These are phyloP conservation scores for Entomortierella chlamydospora DNA, from an alignment of 192 early-diverging fungal genomes.

Conservation along the genomic window DNA sequence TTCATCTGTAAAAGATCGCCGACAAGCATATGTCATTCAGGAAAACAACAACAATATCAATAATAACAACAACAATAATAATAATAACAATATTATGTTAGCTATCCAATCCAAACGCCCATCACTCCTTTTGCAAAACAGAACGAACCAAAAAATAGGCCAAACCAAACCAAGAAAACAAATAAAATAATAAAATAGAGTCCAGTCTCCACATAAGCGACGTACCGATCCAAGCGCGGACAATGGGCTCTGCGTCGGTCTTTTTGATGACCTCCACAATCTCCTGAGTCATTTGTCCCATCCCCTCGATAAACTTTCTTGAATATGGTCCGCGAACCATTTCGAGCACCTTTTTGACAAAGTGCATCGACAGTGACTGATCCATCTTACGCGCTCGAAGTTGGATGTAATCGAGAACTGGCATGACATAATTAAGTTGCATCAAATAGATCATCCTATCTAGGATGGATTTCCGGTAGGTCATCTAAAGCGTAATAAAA, in stretches of 20 bases:
- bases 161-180: not conserved
- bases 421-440: slow-evolving; percentile 71
- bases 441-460: slow-evolving; percentile 76
- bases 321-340: slow-evolving; percentile 60
- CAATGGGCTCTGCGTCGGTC: slow-evolving; percentile 37
- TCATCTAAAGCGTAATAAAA: slow-evolving; percentile 58
- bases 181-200: slow-evolving; percentile 3
- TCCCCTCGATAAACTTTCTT: slow-evolving; percentile 54
- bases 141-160: too few relatives aligned
- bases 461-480: slow-evolving; percentile 72
- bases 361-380: slow-evolving; percentile 76
- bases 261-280: slow-evolving; percentile 57
- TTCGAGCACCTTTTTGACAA: slow-evolving; percentile 67
- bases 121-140: too few relatives aligned
- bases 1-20: slow-evolving; percentile 20
- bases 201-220: slow-evolving; percentile 1
- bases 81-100: too few relatives aligned
- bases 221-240: slow-evolving; percentile 53
- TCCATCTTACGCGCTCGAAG: slow-evolving; percentile 65
- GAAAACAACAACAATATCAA: not conserved
- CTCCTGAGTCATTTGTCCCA: slow-evolving; percentile 56
- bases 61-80: too few relatives aligned
- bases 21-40: not conserved
- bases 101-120: too few relatives aligned
- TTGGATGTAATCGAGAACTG: slow-evolving; percentile 71